Conservation (phyloP, 768 basidiomycete species). For the Dacryopinax spathularia region DNA sequence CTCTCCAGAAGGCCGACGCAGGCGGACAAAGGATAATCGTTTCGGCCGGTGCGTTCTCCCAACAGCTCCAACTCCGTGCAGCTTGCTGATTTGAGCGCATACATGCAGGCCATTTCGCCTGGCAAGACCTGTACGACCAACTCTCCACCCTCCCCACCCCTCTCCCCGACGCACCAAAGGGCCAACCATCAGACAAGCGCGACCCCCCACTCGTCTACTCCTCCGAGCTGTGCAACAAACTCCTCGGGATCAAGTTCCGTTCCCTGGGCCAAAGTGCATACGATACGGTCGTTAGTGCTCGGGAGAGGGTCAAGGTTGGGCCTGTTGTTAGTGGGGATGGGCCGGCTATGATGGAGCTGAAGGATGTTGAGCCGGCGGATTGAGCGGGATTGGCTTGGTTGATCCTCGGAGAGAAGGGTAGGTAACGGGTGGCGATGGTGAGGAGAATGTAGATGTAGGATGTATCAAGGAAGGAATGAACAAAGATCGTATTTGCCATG, state of each 20-base stretch:
- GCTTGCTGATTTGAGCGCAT: neutral
- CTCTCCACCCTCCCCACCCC: neutral
- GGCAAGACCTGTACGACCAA: neutral
- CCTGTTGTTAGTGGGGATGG: neutral
- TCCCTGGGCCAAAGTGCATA: neutral
- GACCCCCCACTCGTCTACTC: neutral
- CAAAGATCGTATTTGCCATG: too few species aligned
- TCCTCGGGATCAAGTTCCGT: neutral
- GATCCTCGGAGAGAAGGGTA: too few species aligned
- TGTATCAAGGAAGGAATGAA: too few species aligned
- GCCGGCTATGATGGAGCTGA: neutral
- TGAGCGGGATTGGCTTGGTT: too few species aligned
- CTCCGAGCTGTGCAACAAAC: neutral
- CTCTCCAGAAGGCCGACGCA: constrained; percentile 16
- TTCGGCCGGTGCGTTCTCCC: neutral
- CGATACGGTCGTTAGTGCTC: neutral
- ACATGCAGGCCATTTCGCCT: neutral
- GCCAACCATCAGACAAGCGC: neutral
- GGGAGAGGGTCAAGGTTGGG: neutral
- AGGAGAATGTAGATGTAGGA: too few species aligned
- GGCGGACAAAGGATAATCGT: constrained; percentile 14
- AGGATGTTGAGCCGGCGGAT: neutral
- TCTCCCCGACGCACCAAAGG: neutral
- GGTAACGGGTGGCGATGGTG: too few species aligned
- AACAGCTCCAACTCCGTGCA: neutral